Percentiles rank a stretch among this genome's conserved stretches.
Evolutionary conservation across 2,329 filamentous ascomycete genomes (phyloP).

Genomic region (Hymenoscyphus fructigenus): DNA sequence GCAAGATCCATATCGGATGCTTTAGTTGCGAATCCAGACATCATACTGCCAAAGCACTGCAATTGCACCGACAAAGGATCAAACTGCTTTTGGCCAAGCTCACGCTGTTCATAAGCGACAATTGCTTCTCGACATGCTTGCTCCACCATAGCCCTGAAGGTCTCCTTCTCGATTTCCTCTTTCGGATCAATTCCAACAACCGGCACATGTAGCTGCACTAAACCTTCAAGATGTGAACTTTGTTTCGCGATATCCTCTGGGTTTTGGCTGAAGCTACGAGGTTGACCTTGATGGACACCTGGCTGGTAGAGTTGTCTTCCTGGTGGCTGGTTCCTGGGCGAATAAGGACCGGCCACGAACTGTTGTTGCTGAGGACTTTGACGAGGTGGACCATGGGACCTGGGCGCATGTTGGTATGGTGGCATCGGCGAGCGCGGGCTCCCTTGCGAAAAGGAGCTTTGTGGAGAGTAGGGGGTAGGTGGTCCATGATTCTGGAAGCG

Average conservation of each 20-base stretch:
- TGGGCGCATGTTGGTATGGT: conserved; percentile 16
- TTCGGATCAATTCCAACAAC: conserved; percentile 54
- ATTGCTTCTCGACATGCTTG: conserved; percentile 61
- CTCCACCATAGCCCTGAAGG: conserved; percentile 66
- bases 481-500: conserved; percentile 21
- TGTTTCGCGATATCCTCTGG: conserved; percentile 51
- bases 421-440: conserved; percentile 38
- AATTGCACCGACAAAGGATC: conserved; percentile 60
- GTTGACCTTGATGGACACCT: conserved; percentile 18
- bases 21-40: conserved; percentile 82
- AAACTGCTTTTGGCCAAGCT: conserved; percentile 46
- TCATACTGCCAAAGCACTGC: conserved; percentile 78
- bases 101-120: conserved; percentile 48
- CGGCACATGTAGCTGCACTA: conserved; percentile 41
- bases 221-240: conserved; percentile 47
- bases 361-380: conserved; percentile 17
- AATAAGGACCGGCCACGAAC: conserved; percentile 14
- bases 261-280: conserved; percentile 19
- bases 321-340: conserved; percentile 25
- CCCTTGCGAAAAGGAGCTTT: conserved; percentile 18
- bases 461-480: conserved; percentile 24
- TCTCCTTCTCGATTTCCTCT: conserved; percentile 70
- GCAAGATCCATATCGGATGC: conserved; percentile 91
- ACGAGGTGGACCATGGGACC: conserved; percentile 8
- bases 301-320: conserved; percentile 36